A percentile compares a stretch with the other conserved stretches of the same genome.
phyloP scores from a whole-genome alignment of 2,329 filamentous ascomycete species.

The Phaeosphaeria sp. region DNA sequence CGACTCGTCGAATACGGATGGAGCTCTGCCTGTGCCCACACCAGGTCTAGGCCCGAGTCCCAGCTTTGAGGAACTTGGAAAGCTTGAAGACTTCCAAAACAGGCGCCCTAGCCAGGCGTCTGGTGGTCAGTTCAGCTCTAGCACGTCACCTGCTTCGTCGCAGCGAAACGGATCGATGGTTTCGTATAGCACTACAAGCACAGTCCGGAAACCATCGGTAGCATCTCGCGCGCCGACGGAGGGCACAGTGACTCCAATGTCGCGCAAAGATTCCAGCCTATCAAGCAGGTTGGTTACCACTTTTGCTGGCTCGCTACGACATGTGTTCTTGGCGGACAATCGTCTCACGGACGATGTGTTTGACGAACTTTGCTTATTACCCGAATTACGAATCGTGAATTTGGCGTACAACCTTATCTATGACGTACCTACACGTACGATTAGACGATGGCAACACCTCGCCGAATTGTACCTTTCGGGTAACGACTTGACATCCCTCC shows the following conservation, averaged over 20 bases:
- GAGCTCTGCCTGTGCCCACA: slow-evolving; percentile 55
- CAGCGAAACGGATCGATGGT: slow-evolving; percentile 83
- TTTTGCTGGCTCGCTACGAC: slow-evolving; percentile 83
- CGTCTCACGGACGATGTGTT: slow-evolving; percentile 94
- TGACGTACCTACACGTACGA: slow-evolving; percentile 86
- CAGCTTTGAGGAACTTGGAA: slow-evolving; percentile 79
- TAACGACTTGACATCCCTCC: slow-evolving; percentile 89
- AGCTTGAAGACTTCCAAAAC: slow-evolving; percentile 66
- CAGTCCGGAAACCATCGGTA: slow-evolving; percentile 76
- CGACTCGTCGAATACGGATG: slow-evolving; percentile 42
- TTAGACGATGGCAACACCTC: slow-evolving; percentile 88
- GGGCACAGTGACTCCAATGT: slow-evolving; percentile 62
- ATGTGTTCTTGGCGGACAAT: slow-evolving; percentile 91
- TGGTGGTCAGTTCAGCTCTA: slow-evolving; percentile 75
- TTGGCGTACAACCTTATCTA: slow-evolving; percentile 93
- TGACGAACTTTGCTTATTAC: slow-evolving; percentile 82
- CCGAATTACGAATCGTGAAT: slow-evolving; percentile 87
- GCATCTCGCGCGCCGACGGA: slow-evolving; percentile 71
- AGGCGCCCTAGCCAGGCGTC: slow-evolving; percentile 87
- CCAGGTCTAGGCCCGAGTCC: slow-evolving; percentile 59
- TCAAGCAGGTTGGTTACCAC: slow-evolving; percentile 82
- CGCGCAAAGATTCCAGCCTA: slow-evolving; percentile 87
- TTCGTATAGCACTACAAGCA: slow-evolving; percentile 67
- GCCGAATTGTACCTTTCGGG: slow-evolving; percentile 93
- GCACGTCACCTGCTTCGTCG: slow-evolving; percentile 70